These are phyloP conservation scores for Parastagonospora nodorum DNA, from an alignment of 2,329 filamentous ascomycete genomes.

Conservation along the genomic window DNA sequence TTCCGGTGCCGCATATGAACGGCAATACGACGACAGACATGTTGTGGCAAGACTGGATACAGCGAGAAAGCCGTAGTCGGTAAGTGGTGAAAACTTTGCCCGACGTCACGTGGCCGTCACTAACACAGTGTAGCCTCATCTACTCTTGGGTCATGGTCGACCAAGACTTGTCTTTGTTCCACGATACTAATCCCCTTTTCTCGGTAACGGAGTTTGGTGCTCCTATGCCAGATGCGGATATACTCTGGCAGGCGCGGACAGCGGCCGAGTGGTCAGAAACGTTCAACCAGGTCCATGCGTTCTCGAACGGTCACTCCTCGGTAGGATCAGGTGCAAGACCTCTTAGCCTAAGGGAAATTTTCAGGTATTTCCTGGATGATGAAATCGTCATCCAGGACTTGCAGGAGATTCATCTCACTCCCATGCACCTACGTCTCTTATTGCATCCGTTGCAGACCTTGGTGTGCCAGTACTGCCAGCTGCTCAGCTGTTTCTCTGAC, in stretches of 20 bases:
- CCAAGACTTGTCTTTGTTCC: conserved; percentile 59
- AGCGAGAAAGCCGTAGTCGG: conserved; percentile 67
- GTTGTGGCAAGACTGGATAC: conserved; percentile 68
- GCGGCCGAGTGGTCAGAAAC: conserved; percentile 64
- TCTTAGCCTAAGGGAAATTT: conserved; percentile 67
- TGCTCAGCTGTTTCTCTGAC: conserved; percentile 69
- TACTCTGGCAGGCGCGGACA: conserved; percentile 66
- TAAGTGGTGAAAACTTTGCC: conserved; percentile 44
- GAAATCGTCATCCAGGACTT: conserved; percentile 58
- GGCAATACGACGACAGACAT: conserved; percentile 53
- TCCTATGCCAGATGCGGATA: conserved; percentile 67
- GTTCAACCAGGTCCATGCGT: conserved; percentile 64
- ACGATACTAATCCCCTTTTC: conserved; percentile 57
- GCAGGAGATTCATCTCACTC: conserved; percentile 57
- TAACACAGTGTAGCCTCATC: conserved; percentile 59
- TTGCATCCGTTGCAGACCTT: conserved; percentile 71
- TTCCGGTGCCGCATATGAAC: conserved; percentile 51
- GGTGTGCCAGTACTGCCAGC: conserved; percentile 67
- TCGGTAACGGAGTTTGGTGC: conserved; percentile 68
- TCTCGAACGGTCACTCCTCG: conserved; percentile 59
- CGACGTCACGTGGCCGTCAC: conserved; percentile 26
- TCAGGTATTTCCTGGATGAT: conserved; percentile 70
- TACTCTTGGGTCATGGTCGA: conserved; percentile 79
- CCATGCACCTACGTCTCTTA: conserved; percentile 66
- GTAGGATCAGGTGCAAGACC: conserved; percentile 59